Base-by-base conservation (phyloP, 371 early-diverging fungal species). In the Dichotomocladium elegans region DNA sequence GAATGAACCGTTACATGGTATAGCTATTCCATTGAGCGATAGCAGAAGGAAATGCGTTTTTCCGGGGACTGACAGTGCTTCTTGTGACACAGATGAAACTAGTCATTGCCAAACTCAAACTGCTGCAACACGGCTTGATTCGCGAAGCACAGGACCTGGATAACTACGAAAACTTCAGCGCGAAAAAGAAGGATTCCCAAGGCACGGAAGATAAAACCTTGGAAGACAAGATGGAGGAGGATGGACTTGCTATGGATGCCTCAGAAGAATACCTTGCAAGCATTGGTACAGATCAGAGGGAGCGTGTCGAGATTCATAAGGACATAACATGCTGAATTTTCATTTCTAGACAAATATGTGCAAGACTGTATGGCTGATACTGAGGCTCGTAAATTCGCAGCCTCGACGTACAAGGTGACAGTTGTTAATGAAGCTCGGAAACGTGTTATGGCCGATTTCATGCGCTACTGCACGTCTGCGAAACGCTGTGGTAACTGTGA, bases 111-210 rank as follows among this genome's bases (percentile, higher is more conserved):
- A 87, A 89, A 73, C 59, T 91, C n/a, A 77, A 74, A 30, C 66
- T 93, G 61, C 72, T 93, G 14, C 81, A 90, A 65, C 74, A 72
- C 40, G 93, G 93, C 44, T 68, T 94, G 49, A 62, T 96, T 33
- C 79, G 85, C 34, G 92, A 95, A 63, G 91, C 96, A 28, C 81
- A 81, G 52, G 86, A 81, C 12, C 58, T 96, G 21, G 95, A 95
- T 55, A 80, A 79, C 22, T 24, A 72, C 9, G 51, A 64, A 14
- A 47, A 67, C 41, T 41, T 78, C 51, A 65, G 81, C 11, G 69
- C 75, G 31, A 50, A 51, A 9, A 71, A 73, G 56, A 62, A 57
- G 55, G 47, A 70, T 61, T 41, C 64, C 55, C 51, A 68, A 61
- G 24, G 74, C 61, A 5, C 58, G 6, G 76, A 63, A 4, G 76